A percentile compares a stretch with the other conserved stretches of the same genome.
Evolutionary conservation across 2,329 filamentous ascomycete species (phyloP).

Genomic region (Intubia oerlemansii): DNA sequence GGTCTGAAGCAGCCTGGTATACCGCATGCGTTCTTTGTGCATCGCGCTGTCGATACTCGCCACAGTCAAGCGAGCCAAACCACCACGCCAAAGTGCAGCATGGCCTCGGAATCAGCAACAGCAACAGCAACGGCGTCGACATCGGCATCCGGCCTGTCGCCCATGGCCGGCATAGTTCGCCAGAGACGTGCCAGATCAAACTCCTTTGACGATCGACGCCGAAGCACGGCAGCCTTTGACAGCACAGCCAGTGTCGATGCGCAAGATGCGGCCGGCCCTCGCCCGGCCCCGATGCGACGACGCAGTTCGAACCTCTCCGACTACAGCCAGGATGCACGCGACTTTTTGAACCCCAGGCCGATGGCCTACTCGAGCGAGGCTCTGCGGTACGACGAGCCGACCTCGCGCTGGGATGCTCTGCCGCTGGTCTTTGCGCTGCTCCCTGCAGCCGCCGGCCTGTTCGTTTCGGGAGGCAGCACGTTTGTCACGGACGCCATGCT

Average conservation of each 20-base stretch:
- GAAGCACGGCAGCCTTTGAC: too few species aligned
- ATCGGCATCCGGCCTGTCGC: too few species aligned
- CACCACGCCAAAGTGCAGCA: too few species aligned
- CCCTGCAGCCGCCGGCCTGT: conserved; percentile 62
- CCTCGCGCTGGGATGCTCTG: conserved; percentile 56
- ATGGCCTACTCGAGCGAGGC: conserved; percentile 13
- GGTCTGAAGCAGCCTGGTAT: too few species aligned
- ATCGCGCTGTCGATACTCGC: too few species aligned
- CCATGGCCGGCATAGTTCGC: too few species aligned
- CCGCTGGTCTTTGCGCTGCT: conserved; percentile 68
- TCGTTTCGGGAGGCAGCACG: conserved; percentile 68
- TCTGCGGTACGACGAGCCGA: conserved; percentile 23
- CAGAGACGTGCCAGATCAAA: too few species aligned
- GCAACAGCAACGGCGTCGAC: conserved; percentile 11
- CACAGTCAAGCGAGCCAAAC: too few species aligned
- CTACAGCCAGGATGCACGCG: conserved; percentile 49
- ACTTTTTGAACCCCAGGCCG: conserved; percentile 38
- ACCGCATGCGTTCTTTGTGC: too few species aligned
- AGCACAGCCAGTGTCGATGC: too few species aligned
- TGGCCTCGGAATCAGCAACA: not conserved
- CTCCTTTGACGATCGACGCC: too few species aligned
- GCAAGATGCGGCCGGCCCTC: too few species aligned
- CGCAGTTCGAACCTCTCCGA: conserved; percentile 50
- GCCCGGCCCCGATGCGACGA: conserved; percentile 10
- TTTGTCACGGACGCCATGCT: conserved; percentile 74